phyloP scores from a whole-genome alignment of 306 rosid genomes.

The Fragaria vesca region DNA sequence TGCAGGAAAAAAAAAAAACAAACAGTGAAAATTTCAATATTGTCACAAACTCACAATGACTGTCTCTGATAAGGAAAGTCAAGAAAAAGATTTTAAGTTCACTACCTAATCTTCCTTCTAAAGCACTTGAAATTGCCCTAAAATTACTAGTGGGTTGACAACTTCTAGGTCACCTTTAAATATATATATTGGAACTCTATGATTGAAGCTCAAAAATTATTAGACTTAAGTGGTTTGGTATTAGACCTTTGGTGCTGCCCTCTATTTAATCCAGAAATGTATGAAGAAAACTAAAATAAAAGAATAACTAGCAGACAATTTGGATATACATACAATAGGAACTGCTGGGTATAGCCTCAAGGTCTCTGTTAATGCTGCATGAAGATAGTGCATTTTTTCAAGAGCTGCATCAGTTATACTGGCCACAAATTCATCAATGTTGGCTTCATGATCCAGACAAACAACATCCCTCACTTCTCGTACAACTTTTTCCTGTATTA shows the following conservation, averaged over 20 bases:
- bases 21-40: not conserved
- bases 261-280: not conserved
- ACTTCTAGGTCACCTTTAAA: not conserved
- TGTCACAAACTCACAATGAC: not conserved
- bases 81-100: not conserved
- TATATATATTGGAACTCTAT: not conserved
- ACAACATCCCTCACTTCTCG: conserved; percentile 57
- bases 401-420: conserved; percentile 51
- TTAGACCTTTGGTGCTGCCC: not conserved
- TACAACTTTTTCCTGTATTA: conserved; percentile 58
- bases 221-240: not conserved
- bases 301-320: not conserved
- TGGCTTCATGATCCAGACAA: conserved; percentile 33
- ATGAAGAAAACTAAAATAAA: not conserved
- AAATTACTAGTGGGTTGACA: not conserved
- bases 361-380: conserved; percentile 75
- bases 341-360: conserved; percentile 77
- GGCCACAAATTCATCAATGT: conserved; percentile 39
- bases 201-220: not conserved
- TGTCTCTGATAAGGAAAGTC: not conserved
- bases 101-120: not conserved
- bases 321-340: conserved; percentile 31
- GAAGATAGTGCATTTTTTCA: conserved; percentile 79
- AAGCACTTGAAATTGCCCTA: not conserved
- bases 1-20: not conserved